These are phyloP conservation scores for Maudiozyma saulgeensis DNA, from an alignment of 805 yeast species.

Conservation along the genomic window DNA sequence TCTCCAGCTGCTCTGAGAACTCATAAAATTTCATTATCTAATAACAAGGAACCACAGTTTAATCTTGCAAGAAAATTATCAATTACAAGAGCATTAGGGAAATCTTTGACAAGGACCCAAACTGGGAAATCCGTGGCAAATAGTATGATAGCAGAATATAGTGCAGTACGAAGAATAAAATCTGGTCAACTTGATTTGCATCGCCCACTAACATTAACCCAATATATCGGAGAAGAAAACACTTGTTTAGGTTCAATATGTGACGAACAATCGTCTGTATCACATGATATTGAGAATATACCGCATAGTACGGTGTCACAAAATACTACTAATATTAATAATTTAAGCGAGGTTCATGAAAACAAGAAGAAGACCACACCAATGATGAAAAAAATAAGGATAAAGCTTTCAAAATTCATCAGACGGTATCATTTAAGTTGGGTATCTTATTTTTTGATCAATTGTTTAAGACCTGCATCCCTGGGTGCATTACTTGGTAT, in stretches of 20 bases:
- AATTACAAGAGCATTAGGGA: neutral
- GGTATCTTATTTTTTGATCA: constrained; percentile 34
- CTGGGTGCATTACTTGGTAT: constrained; percentile 58
- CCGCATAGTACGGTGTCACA: neutral
- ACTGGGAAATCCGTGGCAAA: constrained; percentile 2
- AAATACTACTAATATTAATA: too few relatives aligned
- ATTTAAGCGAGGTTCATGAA: neutral
- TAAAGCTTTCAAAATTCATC: constrained; percentile 17
- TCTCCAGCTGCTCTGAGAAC: neutral
- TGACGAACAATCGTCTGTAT: neutral
- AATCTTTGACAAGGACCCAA: neutral
- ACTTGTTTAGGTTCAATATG: constrained; percentile 2
- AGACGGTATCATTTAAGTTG: constrained; percentile 26
- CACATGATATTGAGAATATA: neutral
- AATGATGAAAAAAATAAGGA: constrained; percentile 1
- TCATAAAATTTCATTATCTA: neutral
- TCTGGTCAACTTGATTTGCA: constrained; percentile 26
- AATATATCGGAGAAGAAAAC: constrained; percentile 21
- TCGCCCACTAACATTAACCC: constrained; percentile 23
- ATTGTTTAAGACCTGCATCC: constrained; percentile 64
- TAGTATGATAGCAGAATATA: constrained; percentile 34
- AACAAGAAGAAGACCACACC: neutral
- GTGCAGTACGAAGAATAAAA: constrained; percentile 22
- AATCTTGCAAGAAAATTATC: neutral
- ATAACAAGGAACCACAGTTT: neutral